Evolutionary conservation across 78 protist species (phyloP).

Genomic region (Creolimax fragrantissima): DNA sequence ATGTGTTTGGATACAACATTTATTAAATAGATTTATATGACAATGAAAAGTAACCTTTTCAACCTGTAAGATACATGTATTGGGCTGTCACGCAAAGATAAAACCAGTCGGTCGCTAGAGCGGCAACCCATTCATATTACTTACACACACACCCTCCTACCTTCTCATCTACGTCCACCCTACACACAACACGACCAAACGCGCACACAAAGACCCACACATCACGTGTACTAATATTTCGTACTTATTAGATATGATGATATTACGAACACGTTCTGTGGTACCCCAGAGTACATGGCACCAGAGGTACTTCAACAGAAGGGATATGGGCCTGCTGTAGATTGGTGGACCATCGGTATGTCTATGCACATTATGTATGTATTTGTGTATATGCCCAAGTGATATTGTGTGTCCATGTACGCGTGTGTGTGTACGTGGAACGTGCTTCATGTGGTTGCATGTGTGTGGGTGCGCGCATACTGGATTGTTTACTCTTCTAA

Average conservation of each 20-base stretch:
- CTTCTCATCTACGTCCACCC: not conserved
- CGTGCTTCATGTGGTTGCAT: not conserved
- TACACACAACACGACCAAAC: not conserved
- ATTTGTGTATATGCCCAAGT: not conserved
- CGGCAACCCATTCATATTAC: no score
- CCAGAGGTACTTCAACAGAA: conserved; percentile 74
- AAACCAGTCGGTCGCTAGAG: no score
- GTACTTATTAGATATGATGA: not conserved
- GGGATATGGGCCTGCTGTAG: conserved; percentile 79
- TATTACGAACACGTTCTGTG: conserved; percentile 83
- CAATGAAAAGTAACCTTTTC: no score
- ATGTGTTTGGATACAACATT: no score
- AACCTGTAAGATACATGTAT: no score
- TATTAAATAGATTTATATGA: no score
- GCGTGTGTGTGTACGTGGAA: not conserved
- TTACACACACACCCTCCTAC: not conserved
- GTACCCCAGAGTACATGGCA: conserved; percentile 90
- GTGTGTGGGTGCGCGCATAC: not conserved
- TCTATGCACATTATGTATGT: not conserved
- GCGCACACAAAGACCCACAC: not conserved
- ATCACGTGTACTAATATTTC: conserved; percentile 5
- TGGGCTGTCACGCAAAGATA: no score
- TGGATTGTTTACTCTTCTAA: not conserved
- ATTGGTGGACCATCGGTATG: conserved; percentile 86
- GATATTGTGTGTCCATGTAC: conserved; percentile 2